These are phyloP conservation scores for Tephrocybe sp. DNA, from an alignment of 768 basidiomycete genomes.

Conservation along the genomic window DNA sequence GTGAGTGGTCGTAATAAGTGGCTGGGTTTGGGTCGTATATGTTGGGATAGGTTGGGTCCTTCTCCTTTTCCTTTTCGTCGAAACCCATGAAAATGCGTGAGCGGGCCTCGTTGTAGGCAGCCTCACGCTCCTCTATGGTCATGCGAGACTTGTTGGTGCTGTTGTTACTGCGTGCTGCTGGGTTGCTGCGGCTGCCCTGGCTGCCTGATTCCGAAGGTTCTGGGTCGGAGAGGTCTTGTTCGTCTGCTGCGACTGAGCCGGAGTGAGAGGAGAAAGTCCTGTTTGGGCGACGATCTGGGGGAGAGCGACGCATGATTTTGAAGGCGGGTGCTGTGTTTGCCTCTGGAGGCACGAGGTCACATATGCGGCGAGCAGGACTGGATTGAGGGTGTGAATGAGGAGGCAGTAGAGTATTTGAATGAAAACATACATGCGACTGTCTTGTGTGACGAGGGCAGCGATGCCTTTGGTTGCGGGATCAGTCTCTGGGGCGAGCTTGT, in stretches of 20 bases:
- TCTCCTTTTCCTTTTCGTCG: slow-evolving; percentile 70
- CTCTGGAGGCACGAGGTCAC: slow-evolving; percentile 77
- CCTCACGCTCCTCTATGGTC: slow-evolving; percentile 84
- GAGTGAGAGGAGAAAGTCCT: slow-evolving; percentile 62
- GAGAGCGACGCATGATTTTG: slow-evolving; percentile 80
- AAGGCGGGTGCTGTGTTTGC: slow-evolving; percentile 70
- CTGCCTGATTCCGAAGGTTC: slow-evolving; percentile 84
- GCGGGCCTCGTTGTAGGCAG: slow-evolving; percentile 85
- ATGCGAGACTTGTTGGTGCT: slow-evolving; percentile 54
- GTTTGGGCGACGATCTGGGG: slow-evolving; percentile 45
- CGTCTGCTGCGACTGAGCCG: slow-evolving; percentile 71
- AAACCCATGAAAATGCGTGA: slow-evolving; percentile 85
- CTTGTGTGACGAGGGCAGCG: slow-evolving; percentile 49
- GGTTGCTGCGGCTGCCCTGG: slow-evolving; percentile 64
- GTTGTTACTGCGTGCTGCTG: slow-evolving; percentile 49
- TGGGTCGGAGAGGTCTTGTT: slow-evolving; percentile 72
- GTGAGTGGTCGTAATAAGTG: slow-evolving; percentile 48
- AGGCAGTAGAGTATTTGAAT: slow-evolving; percentile 7
- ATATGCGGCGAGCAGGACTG: slow-evolving; percentile 69
- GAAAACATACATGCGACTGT: slow-evolving; percentile 71
- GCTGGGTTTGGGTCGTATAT: slow-evolving; percentile 51
- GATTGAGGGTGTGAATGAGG: slow-evolving; percentile 16
- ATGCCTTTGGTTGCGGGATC: slow-evolving; percentile 66
- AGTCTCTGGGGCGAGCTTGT: slow-evolving; percentile 68
- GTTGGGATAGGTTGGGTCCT: slow-evolving; percentile 65